Base-by-base conservation (phyloP, 2,329 filamentous ascomycete genomes). In the Aspergillus sp. region DNA sequence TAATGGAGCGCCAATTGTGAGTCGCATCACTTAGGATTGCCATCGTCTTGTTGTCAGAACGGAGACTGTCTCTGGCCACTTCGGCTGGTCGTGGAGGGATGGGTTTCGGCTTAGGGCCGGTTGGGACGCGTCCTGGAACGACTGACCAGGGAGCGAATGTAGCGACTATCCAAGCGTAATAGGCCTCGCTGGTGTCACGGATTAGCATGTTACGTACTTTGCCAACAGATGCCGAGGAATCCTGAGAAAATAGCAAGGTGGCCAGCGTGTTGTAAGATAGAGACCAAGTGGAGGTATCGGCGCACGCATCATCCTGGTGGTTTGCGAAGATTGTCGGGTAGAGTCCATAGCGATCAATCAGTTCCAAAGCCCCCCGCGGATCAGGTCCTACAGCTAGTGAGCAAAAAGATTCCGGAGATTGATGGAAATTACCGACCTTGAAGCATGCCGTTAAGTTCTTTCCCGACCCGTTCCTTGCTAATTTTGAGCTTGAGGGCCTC, bases 361-460 rank as follows among this genome's bases (percentile, higher is more conserved):
- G 67, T 42, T 70, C 60, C 55, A 80, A 63, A n/a, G 77, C 74
- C 11, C 66, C 64, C 26, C 68, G 68, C 36, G 77, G 77, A 63
- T 78, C 71, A 39, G 75, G 76, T 5, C 75, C 75, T 77, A 26
- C 6, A 49, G 24, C 3, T 6, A 20, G 36, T 60, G 9, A 56
- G 49, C 60, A 29, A 24, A 29, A 10, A 59, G 24, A 22, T 47
- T 7, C 32, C n/a, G n/a, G 29, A 24, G 4, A 50, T 24, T n/a
- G 3, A 39, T 20, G 29, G 2, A 42, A 29, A 3, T 49, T 22
- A 63, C 69, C 58, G 72, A 84, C 90, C 90, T 75, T 86, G 89
- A 18, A 98, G 80, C 87, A 96, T 96, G 81, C 98, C 98, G 71
- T 94, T 90, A 3, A 97, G 69, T 73, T 99, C 95, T 4, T 89